phyloP scores from a whole-genome alignment of 208 protist species.

The Crithidia brevicula region DNA sequence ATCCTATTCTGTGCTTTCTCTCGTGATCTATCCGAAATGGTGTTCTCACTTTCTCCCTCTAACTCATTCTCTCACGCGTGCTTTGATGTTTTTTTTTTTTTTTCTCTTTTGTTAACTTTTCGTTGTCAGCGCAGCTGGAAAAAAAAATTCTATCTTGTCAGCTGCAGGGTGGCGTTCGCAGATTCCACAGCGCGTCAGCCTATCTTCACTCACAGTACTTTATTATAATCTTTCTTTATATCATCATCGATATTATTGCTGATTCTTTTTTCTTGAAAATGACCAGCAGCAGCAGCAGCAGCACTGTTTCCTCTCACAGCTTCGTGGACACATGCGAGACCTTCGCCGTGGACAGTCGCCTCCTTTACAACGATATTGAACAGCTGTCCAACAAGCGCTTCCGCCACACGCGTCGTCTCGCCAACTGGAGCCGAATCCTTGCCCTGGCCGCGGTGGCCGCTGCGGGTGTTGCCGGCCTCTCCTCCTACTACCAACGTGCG shows the following conservation, averaged over 20 bases:
- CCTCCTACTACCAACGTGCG: slow-evolving; percentile 47
- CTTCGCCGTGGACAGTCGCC: slow-evolving; percentile 46
- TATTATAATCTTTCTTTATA: too few relatives aligned
- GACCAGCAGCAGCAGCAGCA: slow-evolving; percentile 2
- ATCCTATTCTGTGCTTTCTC: too few relatives aligned
- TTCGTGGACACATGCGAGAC: slow-evolving; percentile 24
- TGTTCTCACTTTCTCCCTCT: too few relatives aligned
- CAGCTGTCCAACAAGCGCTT: slow-evolving; percentile 29
- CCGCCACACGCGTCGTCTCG: slow-evolving; percentile 13
- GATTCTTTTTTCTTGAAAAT: too few relatives aligned
- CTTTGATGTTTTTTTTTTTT: slow-evolving; percentile 10
- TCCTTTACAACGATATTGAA: slow-evolving; percentile 53
- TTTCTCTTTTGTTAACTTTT: slow-evolving; percentile 4
- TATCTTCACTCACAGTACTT: too few relatives aligned
- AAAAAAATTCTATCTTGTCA: too few relatives aligned
- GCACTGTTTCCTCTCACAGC: background rate
- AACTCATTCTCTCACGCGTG: background rate
- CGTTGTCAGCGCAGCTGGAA: too few relatives aligned
- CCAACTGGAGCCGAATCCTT: slow-evolving; percentile 28
- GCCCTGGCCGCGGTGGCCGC: slow-evolving; percentile 18
- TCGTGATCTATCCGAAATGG: too few relatives aligned
- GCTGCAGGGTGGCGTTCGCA: too few relatives aligned
- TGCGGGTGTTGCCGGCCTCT: slow-evolving; percentile 15
- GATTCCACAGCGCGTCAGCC: too few relatives aligned
- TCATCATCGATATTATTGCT: too few relatives aligned